Percentiles rank a stretch among this genome's conserved stretches.
Conservation (phyloP, 2,329 filamentous ascomycete genomes). For the Conoideocrella luteorostrata region DNA sequence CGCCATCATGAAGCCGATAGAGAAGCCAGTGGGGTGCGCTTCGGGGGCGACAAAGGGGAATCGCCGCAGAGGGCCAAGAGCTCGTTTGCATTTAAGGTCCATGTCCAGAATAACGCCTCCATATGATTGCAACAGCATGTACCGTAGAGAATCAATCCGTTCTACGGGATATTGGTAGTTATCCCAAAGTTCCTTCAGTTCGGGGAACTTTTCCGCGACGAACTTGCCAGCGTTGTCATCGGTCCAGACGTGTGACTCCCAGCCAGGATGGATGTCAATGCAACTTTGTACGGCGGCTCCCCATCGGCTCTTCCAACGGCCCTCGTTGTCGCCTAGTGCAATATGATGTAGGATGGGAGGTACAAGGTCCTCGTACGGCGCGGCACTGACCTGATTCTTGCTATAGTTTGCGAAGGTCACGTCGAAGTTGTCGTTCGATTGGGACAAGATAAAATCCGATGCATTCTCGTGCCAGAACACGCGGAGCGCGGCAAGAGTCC, state of each 20-base stretch:
- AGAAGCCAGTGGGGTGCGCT: slow-evolving; percentile 33
- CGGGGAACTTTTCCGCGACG: slow-evolving; percentile 15
- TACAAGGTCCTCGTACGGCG: slow-evolving; percentile 22
- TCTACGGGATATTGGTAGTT: slow-evolving; percentile 64
- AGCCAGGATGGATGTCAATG: slow-evolving; percentile 25
- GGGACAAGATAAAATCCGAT: slow-evolving; percentile 21
- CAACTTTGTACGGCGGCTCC: slow-evolving; percentile 24
- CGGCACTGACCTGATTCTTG: slow-evolving; percentile 20
- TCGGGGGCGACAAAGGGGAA: slow-evolving; percentile 35
- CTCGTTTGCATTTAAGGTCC: slow-evolving; percentile 29
- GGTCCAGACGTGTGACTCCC: slow-evolving; percentile 21
- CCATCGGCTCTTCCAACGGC: slow-evolving; percentile 19
- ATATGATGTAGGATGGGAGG: slow-evolving; percentile 30
- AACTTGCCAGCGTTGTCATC: slow-evolving; percentile 14
- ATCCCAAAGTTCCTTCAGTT: slow-evolving; percentile 29
- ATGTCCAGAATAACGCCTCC: slow-evolving; percentile 21
- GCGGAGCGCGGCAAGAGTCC: slow-evolving; percentile 22
- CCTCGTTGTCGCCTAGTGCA: slow-evolving; percentile 19
- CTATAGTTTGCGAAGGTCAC: slow-evolving; percentile 27
- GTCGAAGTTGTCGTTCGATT: slow-evolving; percentile 22
- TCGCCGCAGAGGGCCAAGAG: slow-evolving; percentile 30
- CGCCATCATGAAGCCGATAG: slow-evolving; percentile 35
- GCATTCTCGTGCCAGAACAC: slow-evolving; percentile 19
- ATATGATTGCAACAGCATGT: slow-evolving; percentile 35
- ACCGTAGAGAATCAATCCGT: slow-evolving; percentile 63